Base-by-base conservation (phyloP, 2,329 filamentous ascomycete genomes). In the Colletotrichum lini region DNA sequence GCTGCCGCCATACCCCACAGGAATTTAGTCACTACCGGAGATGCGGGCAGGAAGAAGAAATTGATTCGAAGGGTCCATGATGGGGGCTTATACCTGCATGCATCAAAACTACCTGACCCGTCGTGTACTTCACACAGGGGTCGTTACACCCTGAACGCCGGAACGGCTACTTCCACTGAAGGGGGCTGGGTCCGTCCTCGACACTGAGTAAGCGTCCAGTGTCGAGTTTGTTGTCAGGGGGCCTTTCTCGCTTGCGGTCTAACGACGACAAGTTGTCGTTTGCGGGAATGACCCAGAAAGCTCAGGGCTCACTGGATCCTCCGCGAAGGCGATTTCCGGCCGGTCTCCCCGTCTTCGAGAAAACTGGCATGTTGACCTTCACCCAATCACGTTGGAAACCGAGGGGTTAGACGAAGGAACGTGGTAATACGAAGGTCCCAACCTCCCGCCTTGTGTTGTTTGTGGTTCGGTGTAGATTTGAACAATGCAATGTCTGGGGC, bases 21-120 rank as follows among this genome's bases (percentile, higher is more conserved):
- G 30, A 8, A 7, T 30, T 30, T 30, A 10, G 13, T 18, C 23
- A 49, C 10, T 60, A 49, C 67, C 67, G 62, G 50, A 61, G 67
- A 50, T 18, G 65, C 58, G 65, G 65, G 35, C 45, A 57, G 45
- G 26, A 38, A 47, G 23, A 38, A 13, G 44, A 57, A 52, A 45
- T 71, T 53, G 21, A 68, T 38, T 44, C 30, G 18, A 71, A 63
- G 68, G 58, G 65, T 68, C 68, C 61, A 53, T 54, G 56, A 54
- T 47, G 67, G 62, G 62, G 30, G 21, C 62, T 47, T 68, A 44
- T 67, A 52, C 49, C 66, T 53, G 45, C 58, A 71, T 59, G 58
- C 68, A 44, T 63, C 65, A 49, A 71, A 68, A 54, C 53, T 40
- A 66, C 68, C 53, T 18, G 26, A 8, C 40, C 42, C 65, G 35